Conservation (phyloP, 495 filamentous ascomycete species). For the Penicillium pancosmium region DNA sequence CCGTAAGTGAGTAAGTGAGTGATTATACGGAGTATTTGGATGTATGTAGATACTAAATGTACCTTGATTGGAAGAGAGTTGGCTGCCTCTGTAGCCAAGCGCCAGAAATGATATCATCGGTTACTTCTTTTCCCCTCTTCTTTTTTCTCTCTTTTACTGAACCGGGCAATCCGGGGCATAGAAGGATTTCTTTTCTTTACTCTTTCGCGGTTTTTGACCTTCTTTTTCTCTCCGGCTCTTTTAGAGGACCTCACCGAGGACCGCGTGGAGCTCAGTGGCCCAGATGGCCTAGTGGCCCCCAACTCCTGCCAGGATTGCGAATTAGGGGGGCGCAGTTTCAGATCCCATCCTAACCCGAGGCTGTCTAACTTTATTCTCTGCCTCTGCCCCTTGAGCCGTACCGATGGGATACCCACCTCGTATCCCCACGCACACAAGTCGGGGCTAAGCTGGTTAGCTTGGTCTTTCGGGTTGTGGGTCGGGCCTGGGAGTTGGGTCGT, state of each 20-base stretch:
- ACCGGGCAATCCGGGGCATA: neutral
- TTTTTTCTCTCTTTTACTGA: neutral
- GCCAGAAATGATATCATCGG: slow-evolving; percentile 19
- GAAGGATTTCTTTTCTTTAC: neutral
- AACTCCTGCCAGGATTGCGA: slow-evolving; percentile 7
- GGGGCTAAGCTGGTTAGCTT: neutral
- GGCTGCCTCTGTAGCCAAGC: too few relatives aligned
- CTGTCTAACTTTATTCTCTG: slow-evolving; percentile 23
- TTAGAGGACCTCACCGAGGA: too few relatives aligned
- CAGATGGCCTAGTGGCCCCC: neutral
- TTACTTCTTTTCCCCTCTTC: neutral
- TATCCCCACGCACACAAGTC: slow-evolving; percentile 27
- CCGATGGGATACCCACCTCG: slow-evolving; percentile 17
- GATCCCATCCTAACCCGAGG: slow-evolving; percentile 14
- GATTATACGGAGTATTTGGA: too few relatives aligned
- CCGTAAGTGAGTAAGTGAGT: neutral
- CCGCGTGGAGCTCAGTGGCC: neutral
- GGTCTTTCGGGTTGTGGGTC: slow-evolving; percentile 2
- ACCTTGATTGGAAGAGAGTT: neutral
- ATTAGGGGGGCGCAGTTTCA: slow-evolving; percentile 24
- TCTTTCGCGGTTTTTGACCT: neutral
- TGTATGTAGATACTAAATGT: neutral
- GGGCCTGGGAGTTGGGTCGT: neutral
- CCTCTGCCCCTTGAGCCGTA: slow-evolving; percentile 4
- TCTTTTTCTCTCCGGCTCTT: neutral